A percentile compares a stretch with the other conserved stretches of the same genome.
These are phyloP conservation scores for Taiozyma sp. DNA, from an alignment of 1,139 yeast species.

Conservation along the genomic window DNA sequence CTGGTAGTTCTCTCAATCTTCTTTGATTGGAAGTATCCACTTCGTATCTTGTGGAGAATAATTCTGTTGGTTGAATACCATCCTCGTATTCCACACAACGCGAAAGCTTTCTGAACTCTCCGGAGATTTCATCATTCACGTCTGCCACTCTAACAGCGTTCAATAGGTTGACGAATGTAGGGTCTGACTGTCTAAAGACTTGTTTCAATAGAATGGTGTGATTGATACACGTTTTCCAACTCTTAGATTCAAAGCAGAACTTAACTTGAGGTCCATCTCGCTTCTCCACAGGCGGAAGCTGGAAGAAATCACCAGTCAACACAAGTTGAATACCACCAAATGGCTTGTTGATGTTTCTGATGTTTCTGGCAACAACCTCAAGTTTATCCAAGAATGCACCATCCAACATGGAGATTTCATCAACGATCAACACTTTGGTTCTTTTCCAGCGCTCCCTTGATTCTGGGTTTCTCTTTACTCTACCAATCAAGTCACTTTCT, in stretches of 20 bases:
- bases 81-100: slow-evolving; percentile 57
- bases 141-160: slow-evolving; percentile 69
- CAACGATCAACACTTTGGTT: slow-evolving; percentile 63
- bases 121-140: slow-evolving; percentile 39
- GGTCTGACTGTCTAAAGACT: slow-evolving; percentile 69
- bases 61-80: slow-evolving; percentile 76
- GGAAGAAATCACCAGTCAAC: slow-evolving; percentile 80
- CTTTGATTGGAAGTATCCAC: slow-evolving; percentile 63
- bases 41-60: slow-evolving; percentile 69
- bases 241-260: slow-evolving; percentile 53
- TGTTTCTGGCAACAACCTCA: slow-evolving; percentile 49
- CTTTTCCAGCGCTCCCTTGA: slow-evolving; percentile 50
- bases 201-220: slow-evolving; percentile 54
- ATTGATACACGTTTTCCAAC: slow-evolving; percentile 51
- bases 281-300: slow-evolving; percentile 66
- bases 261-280: slow-evolving; percentile 29
- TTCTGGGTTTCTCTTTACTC: slow-evolving; percentile 40
- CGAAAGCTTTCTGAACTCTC: slow-evolving; percentile 41
- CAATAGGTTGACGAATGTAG: slow-evolving; percentile 62
- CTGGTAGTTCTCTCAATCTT: slow-evolving; percentile 44
- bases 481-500: slow-evolving; percentile 37
- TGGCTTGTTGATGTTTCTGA: slow-evolving; percentile 43
- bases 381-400: slow-evolving; percentile 61
- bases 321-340: slow-evolving; percentile 84
- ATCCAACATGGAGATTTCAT: slow-evolving; percentile 82